phyloP scores from a whole-genome alignment of 768 basidiomycete species.

The Termitomyces titanicus region DNA sequence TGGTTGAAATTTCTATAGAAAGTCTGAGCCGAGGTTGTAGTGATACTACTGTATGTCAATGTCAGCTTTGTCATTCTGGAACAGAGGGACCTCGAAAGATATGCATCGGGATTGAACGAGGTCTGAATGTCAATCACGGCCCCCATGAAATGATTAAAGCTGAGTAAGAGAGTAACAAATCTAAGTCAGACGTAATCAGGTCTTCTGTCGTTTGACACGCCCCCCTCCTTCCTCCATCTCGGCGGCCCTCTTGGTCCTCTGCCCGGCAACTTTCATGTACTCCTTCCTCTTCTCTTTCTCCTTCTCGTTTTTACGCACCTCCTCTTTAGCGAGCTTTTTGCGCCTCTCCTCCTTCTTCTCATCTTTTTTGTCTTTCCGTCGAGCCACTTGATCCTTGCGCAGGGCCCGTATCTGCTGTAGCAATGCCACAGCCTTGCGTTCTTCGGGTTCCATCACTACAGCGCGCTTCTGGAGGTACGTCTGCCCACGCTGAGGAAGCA shows the following conservation, averaged over 20 bases:
- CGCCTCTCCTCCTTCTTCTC: constrained; percentile 64
- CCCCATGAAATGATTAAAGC: too few relatives aligned
- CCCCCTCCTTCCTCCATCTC: constrained; percentile 56
- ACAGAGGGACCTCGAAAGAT: too few relatives aligned
- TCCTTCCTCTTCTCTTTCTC: constrained; percentile 77
- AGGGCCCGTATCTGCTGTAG: constrained; percentile 93
- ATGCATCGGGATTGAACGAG: too few relatives aligned
- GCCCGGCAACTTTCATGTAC: constrained; percentile 66
- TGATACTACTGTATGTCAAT: too few relatives aligned
- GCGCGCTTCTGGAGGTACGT: constrained; percentile 96
- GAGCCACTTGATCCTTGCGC: constrained; percentile 79
- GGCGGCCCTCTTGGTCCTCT: constrained; percentile 65
- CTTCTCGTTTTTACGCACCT: constrained; percentile 57
- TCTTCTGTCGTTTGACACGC: constrained; percentile 51
- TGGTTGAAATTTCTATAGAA: constrained; percentile 15
- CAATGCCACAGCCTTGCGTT: constrained; percentile 86
- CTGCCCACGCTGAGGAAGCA: constrained; percentile 64
- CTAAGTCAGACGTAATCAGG: background rate
- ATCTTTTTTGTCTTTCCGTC: constrained; percentile 84
- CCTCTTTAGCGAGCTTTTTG: constrained; percentile 74
- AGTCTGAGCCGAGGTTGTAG: too few relatives aligned
- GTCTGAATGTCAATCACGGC: too few relatives aligned
- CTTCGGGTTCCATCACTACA: constrained; percentile 93
- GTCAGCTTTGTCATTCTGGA: too few relatives aligned
- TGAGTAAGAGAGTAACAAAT: too few relatives aligned